Base-by-base conservation (phyloP, 2,329 filamentous ascomycete species). In the Thelonectria rubi region DNA sequence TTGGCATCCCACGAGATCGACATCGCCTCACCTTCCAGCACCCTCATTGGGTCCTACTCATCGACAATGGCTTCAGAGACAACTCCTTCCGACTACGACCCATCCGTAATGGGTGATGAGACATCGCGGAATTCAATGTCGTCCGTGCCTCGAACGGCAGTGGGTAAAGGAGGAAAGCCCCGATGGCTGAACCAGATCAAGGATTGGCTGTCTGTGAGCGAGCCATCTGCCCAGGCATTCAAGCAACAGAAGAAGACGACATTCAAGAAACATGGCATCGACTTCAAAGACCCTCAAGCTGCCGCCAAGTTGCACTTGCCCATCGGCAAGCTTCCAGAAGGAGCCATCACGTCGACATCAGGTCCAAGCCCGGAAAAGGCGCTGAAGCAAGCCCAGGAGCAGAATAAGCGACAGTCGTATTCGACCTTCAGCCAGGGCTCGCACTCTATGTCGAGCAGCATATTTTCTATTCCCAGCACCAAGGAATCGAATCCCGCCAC, bases 211-310 rank as follows among this genome's bases (percentile, higher is more conserved):
- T 76, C 76, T 2, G 76, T 78, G 20, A 81, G 79, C 49, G 83
- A 86, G 63, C 83, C 83, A 11, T 84, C 83, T 0, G 75, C 76
- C 2, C 79, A 82, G 46, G 83, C 81, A 1, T 74, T 84, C 65
- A 82, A 79, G 65, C 71, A 80, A 14, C 80, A 83, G 63, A 81
- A 79, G 66, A 78, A 75, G 54, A 75, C 77, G 14, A 73, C 77
- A 1, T 84, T 77, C 63, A 74, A 76, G 48, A 80, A 75, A 43
- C 78, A 80, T n/a, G 81, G 81, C 18, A 71, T 84, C 52, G 71
- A 79, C 17, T 72, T 72, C 47, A 75, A 78, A 21, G 80, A 84
- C 48, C 80, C 81, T 5, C 70, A 72, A 15, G 80, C 80, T 10
- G 79, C 75, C 30, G 77, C 73, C 21, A 84, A 83, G 66, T 73